Base-by-base conservation (phyloP, 345 rosid species). In the Limnanthes douglasii region DNA sequence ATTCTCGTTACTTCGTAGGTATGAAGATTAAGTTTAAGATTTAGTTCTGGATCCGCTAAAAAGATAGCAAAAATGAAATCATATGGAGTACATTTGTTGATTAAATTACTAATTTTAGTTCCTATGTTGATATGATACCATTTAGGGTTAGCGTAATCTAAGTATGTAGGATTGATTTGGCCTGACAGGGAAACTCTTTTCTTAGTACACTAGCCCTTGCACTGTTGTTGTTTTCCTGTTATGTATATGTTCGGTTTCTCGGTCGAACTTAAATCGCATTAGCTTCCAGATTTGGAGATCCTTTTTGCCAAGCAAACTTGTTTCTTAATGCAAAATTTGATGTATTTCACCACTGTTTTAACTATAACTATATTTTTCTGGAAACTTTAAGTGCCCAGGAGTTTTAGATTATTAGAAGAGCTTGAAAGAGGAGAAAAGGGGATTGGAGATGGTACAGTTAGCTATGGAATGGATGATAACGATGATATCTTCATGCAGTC, bases 361-460 rank as follows among this genome's bases (percentile, higher is more conserved):
- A 13, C 3, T 12, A 6, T 21, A 19, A 7, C 6, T 8, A 16
- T 34, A n/a, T 4, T 34, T 5, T 7, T 11, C 15, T 36, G 24
- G 11, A 10, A 4, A 16, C 6, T 1, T 15, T 31, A 37, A 82
- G 94, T 78, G 20, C 94, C 94, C 23, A 62, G 90, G 37, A 82
- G 78, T 55, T 78, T 82, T 52, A 69, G 94, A 62, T 48, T 82
- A 72, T 46, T 82, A 53, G 90, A 78, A 54, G 94, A 72, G 55
- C 94, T 82, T 52, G 94, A 82, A 64, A 90, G 85, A 26, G 94
- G 94, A 38, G 90, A 82, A 68, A 82, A 82, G 54, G 90, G 90
- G 32, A 78, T 82, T 7, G 90, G 90, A 15, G 94, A 83, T 51
- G 94, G 94, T 19, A 72, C 82, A 10, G 94, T 83, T 13, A 82